phyloP scores from a whole-genome alignment of 768 basidiomycete genomes.

The Amanita jacksonii region DNA sequence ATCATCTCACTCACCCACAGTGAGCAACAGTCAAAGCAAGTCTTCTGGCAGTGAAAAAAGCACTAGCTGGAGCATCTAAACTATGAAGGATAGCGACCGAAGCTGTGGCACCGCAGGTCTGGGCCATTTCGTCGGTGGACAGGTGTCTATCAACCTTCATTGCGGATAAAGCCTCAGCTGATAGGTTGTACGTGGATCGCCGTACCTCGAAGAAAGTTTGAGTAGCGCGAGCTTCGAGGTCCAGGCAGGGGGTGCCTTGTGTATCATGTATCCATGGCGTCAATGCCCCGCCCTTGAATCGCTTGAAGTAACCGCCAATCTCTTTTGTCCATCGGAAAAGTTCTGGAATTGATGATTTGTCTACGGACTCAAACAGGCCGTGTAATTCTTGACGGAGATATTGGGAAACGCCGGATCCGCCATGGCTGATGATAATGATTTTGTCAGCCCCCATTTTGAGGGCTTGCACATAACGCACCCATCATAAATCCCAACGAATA shows the following conservation, averaged over 20 bases:
- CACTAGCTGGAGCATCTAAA: conserved; percentile 66
- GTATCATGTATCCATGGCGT: conserved; percentile 48
- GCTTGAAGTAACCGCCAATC: conserved; percentile 84
- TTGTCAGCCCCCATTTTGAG: conserved; percentile 1
- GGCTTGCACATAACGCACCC: conserved; percentile 41
- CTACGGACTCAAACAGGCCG: conserved; percentile 69
- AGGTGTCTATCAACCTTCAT: conserved; percentile 66
- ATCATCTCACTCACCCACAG: conserved; percentile 74
- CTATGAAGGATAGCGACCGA: conserved; percentile 90
- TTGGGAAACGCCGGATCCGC: conserved; percentile 83
- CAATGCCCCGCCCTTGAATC: conserved; percentile 76
- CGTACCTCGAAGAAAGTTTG: conserved; percentile 77
- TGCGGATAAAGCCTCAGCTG: conserved; percentile 3
- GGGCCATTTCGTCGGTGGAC: conserved; percentile 57
- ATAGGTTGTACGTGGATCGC: conserved; percentile 13
- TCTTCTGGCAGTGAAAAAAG: conserved; percentile 74
- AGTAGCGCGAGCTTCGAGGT: conserved; percentile 80
- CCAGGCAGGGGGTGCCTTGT: conserved; percentile 33
- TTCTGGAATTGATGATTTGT: conserved; percentile 65
- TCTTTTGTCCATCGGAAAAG: conserved; percentile 69
- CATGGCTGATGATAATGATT: conserved; percentile 47
- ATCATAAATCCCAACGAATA: conserved; percentile 88
- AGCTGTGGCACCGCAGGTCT: conserved; percentile 81
- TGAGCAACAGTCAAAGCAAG: conserved; percentile 86
- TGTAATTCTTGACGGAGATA: conserved; percentile 82